These are phyloP conservation scores for Combretum micranthum DNA, from an alignment of 345 rosid species.

Conservation along the genomic window DNA sequence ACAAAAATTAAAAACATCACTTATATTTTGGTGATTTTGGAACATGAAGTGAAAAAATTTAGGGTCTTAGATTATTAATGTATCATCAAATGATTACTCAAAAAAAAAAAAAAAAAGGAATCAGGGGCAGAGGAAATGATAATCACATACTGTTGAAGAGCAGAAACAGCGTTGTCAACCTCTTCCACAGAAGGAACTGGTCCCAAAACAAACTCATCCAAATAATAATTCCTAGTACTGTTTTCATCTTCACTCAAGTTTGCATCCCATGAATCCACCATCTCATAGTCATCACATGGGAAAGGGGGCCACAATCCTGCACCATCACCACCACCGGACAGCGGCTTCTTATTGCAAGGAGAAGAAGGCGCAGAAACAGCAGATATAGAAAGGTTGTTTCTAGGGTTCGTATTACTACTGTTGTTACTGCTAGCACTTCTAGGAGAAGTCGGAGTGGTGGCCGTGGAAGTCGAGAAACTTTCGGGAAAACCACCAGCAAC, in stretches of 20 bases:
- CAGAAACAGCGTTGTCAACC: constrained; percentile 68
- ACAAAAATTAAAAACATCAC: too few species aligned
- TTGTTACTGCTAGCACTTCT: constrained; percentile 27
- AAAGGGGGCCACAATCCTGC: constrained; percentile 26
- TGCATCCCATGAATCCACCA: constrained; percentile 43
- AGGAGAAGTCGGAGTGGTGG: constrained; percentile 21
- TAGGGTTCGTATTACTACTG: not conserved
- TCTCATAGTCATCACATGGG: constrained; percentile 49
- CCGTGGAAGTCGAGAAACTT: constrained; percentile 38
- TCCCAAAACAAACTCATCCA: constrained; percentile 41
- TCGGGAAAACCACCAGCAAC: constrained; percentile 36
- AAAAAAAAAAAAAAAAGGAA: not conserved
- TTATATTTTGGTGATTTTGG: too few species aligned
- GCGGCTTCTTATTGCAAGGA: constrained; percentile 22
- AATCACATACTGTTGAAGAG: constrained; percentile 52
- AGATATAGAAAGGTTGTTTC: constrained; percentile 23
- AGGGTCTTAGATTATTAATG: not conserved
- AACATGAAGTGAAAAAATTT: not conserved
- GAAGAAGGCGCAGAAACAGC: constrained; percentile 24
- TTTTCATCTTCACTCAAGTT: constrained; percentile 20
- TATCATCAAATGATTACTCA: not conserved
- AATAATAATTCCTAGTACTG: constrained; percentile 5
- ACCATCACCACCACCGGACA: constrained; percentile 24
- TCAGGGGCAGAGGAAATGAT: not conserved
- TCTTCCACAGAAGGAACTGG: constrained; percentile 68